These are phyloP conservation scores for Claviceps sp. DNA, from an alignment of 2,329 filamentous ascomycete genomes.

Conservation along the genomic window DNA sequence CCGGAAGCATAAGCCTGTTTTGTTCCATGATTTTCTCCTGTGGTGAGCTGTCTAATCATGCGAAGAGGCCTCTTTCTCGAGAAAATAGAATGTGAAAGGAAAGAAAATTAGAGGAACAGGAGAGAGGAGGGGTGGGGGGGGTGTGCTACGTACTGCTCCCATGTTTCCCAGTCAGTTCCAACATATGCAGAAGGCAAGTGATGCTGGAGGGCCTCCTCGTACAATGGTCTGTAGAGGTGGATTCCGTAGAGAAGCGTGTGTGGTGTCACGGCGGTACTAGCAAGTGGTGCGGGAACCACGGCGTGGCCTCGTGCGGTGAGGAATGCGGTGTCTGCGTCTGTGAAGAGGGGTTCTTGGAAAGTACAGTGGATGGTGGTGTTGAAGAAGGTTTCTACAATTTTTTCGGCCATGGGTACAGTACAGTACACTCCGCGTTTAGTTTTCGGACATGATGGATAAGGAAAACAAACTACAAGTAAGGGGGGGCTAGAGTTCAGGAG, in stretches of 20 bases:
- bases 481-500: too few relatives aligned
- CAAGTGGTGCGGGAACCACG: slow-evolving; percentile 37
- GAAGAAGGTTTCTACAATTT: background rate
- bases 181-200: slow-evolving; percentile 40
- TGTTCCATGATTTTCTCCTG: too few relatives aligned
- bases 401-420: background rate
- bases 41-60: background rate
- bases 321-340: slow-evolving; percentile 33
- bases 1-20: background rate
- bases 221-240: slow-evolving; percentile 44
- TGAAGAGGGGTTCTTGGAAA: slow-evolving; percentile 44
- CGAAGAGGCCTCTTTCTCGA: too few relatives aligned
- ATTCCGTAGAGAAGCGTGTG: slow-evolving; percentile 46
- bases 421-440: background rate
- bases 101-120: background rate
- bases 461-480: background rate
- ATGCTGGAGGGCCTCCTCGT: slow-evolving; percentile 32
- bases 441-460: background rate
- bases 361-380: slow-evolving; percentile 25
- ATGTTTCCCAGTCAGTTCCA: slow-evolving; percentile 39
- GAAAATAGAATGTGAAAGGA: too few relatives aligned
- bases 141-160: slow-evolving; percentile 31
- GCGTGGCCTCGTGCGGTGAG: slow-evolving; percentile 40
- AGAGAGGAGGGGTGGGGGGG: too few relatives aligned
- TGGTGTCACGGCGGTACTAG: slow-evolving; percentile 33